Conservation (phyloP, 257 asterid species). For the Sherardia arvensis region DNA sequence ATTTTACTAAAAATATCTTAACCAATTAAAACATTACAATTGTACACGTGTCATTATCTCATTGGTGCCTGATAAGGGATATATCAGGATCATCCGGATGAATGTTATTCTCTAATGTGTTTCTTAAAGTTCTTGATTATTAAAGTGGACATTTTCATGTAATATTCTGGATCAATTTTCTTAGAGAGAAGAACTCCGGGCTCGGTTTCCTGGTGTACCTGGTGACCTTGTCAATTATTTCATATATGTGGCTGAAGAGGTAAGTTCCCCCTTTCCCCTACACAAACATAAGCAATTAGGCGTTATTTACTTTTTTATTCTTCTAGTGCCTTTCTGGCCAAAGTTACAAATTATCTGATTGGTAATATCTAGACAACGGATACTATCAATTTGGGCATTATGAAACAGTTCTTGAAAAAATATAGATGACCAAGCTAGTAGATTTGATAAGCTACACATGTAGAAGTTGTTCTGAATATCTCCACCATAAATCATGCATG, state of each 20-base stretch:
- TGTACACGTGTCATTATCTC: too few species aligned
- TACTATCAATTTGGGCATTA: not conserved
- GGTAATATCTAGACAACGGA: too few species aligned
- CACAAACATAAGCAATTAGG: not conserved
- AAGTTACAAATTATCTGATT: not conserved
- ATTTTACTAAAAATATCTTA: too few species aligned
- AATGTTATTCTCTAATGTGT: too few species aligned
- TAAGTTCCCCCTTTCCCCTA: conserved; percentile 13
- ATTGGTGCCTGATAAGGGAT: too few species aligned
- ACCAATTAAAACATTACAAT: too few species aligned
- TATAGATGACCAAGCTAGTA: not conserved
- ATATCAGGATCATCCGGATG: too few species aligned
- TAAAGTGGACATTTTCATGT: not conserved
- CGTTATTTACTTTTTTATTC: not conserved
- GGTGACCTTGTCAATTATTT: conserved; percentile 95
- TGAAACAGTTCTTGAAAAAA: not conserved
- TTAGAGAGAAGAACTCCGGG: conserved; percentile 96
- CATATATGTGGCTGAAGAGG: conserved; percentile 96
- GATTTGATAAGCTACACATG: not conserved
- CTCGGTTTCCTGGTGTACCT: conserved; percentile 99
- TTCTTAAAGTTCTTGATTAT: not conserved
- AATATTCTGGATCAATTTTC: not conserved
- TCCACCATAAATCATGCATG: not conserved
- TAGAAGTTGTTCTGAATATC: not conserved
- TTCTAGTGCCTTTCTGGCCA: not conserved